Evolutionary conservation across 495 filamentous ascomycete species (phyloP).

Genomic region (Talaromyces adpressus): DNA sequence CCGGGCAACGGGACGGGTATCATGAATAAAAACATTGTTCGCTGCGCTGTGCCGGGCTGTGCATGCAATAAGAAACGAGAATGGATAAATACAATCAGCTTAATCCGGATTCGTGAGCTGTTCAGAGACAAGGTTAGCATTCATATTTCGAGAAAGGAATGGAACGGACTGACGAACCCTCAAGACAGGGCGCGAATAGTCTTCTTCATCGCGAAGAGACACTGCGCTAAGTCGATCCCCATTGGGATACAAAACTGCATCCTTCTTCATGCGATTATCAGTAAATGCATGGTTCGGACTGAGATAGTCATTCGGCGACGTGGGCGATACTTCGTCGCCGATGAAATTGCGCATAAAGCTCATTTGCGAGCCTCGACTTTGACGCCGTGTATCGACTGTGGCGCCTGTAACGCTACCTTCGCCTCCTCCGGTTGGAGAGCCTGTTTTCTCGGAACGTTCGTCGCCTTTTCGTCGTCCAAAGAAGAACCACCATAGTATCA

Average conservation of each 20-base stretch:
- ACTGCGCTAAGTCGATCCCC: conserved; percentile 42
- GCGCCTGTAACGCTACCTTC: conserved; percentile 26
- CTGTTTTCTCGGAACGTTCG: conserved; percentile 21
- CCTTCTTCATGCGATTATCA: conserved; percentile 38
- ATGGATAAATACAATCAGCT: conserved; percentile 6
- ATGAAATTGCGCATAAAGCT: conserved; percentile 35
- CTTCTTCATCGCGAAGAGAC: conserved; percentile 49
- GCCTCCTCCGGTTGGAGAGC: conserved; percentile 18
- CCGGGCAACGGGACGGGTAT: conserved; percentile 5
- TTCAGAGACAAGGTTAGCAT: conserved; percentile 16
- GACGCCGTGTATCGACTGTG: conserved; percentile 27
- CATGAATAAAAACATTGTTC: conserved; percentile 1
- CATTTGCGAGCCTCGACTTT: conserved; percentile 42
- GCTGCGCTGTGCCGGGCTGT: conserved; percentile 11
- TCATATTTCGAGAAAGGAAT: background rate
- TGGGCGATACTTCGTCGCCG: conserved; percentile 11
- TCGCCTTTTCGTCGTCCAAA: conserved; percentile 28
- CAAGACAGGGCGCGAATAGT: conserved; percentile 51
- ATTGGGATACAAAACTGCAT: conserved; percentile 36
- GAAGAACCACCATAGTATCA: conserved; percentile 36
- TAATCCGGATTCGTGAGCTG: conserved; percentile 52
- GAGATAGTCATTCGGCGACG: conserved; percentile 17
- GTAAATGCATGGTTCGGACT: conserved; percentile 28
- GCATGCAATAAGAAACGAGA: conserved; percentile 10
- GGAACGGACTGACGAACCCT: conserved; percentile 30